These are phyloP conservation scores for Salinomyces thailandicus DNA, from an alignment of 2,329 filamentous ascomycete species.

Conservation along the genomic window DNA sequence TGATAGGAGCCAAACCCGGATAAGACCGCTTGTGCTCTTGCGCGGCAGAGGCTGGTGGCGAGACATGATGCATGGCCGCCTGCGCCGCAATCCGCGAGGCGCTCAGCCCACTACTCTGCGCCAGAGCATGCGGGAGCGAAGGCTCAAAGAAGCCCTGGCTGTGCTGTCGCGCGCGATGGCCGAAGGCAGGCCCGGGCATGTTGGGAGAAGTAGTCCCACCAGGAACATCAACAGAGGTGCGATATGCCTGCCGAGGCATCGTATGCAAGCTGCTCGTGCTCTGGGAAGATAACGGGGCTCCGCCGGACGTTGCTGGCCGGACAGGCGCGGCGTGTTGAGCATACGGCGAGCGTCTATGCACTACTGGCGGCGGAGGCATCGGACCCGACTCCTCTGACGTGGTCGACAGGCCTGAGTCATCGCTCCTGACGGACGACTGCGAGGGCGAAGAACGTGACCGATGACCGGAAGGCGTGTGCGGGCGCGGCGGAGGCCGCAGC, in stretches of 20 bases:
- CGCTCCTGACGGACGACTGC: constrained; percentile 22
- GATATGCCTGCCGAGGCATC: constrained; percentile 20
- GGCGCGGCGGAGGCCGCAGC: constrained; percentile 22
- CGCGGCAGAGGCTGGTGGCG: constrained; percentile 14
- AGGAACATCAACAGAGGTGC: constrained; percentile 25
- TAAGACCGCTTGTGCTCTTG: constrained; percentile 57
- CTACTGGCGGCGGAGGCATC: constrained; percentile 19
- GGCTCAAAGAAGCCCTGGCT: constrained; percentile 70
- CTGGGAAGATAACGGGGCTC: constrained; percentile 19
- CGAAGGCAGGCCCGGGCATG: constrained; percentile 25
- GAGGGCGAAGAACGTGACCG: constrained; percentile 25
- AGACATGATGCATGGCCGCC: constrained; percentile 53
- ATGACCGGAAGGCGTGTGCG: constrained; percentile 21
- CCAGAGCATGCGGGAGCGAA: constrained; percentile 45
- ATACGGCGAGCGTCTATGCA: constrained; percentile 29
- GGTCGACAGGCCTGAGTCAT: constrained; percentile 23
- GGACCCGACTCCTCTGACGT: constrained; percentile 30
- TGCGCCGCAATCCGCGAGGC: constrained; percentile 75
- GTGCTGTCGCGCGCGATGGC: constrained; percentile 55
- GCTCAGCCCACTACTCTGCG: constrained; percentile 32
- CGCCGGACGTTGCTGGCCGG: constrained; percentile 25
- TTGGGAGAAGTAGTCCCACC: constrained; percentile 19
- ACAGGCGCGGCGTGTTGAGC: constrained; percentile 19
- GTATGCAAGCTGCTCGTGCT: constrained; percentile 26
- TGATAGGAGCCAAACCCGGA: constrained; percentile 52